Conservation (phyloP, 169 alveolate species). For the Sarcocystis neurona region DNA sequence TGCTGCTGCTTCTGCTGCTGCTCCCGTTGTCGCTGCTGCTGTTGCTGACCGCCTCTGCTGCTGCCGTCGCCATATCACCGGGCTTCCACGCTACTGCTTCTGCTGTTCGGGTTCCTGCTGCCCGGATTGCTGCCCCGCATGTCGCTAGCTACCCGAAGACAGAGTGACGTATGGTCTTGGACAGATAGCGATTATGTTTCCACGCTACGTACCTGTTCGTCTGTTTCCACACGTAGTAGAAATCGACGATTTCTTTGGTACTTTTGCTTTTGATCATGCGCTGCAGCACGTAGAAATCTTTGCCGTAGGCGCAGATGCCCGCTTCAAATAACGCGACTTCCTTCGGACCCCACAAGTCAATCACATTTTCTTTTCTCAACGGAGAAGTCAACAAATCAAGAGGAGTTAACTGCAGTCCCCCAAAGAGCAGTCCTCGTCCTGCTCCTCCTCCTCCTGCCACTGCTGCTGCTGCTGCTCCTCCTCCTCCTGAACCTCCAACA, state of each 20-base stretch:
- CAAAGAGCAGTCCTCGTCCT: neutral
- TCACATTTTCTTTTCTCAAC: slow-evolving; percentile 67
- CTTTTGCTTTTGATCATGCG: slow-evolving; percentile 77
- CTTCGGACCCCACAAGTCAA: slow-evolving; percentile 86
- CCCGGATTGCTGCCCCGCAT: no score
- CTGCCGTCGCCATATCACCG: no score
- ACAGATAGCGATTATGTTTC: slow-evolving; percentile 76
- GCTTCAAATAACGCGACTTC: slow-evolving; percentile 82
- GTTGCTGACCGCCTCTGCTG: no score
- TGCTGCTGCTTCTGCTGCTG: no score
- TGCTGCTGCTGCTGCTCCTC: neutral
- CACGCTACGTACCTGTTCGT: slow-evolving; percentile 80
- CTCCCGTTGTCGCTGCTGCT: no score
- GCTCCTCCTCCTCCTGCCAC: slow-evolving; percentile 39
- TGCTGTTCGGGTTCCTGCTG: no score
- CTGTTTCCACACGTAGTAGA: slow-evolving; percentile 84
- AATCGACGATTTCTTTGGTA: slow-evolving; percentile 80
- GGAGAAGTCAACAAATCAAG: slow-evolving; percentile 70
- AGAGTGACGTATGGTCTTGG: slow-evolving; percentile 61
- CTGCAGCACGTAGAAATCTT: slow-evolving; percentile 80
- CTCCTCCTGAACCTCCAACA: slow-evolving; percentile 46
- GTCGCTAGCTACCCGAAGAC: slow-evolving; percentile 23
- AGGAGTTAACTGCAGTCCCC: slow-evolving; percentile 59
- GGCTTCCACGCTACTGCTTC: no score
- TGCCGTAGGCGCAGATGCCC: slow-evolving; percentile 81